Evolutionary conservation across 805 yeast species (phyloP), one percentile per base, ranked within the genome.

Genomic region (Candida krabiensis): DNA sequence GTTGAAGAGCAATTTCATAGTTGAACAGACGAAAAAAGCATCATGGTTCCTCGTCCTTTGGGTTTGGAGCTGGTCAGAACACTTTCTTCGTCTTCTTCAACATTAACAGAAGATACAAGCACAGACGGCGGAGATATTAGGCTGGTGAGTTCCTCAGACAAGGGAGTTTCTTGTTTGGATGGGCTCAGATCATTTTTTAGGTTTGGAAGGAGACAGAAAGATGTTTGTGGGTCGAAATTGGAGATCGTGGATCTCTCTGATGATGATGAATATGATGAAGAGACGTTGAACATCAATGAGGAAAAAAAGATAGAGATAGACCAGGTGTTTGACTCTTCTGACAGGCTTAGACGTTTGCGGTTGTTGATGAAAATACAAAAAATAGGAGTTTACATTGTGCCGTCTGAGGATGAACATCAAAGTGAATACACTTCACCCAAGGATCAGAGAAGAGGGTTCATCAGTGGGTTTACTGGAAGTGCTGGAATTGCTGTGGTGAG

Each of bases 401-500:
- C 71, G 2, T 81, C 95, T 28, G 96, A 88, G 58, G 99, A 91
- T 58, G 96, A 86, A 52, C 99, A 91, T 61, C 91, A 85, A 60
- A 80, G 90, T 19, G 99, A 91, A 64, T 90, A 90, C 53, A 91
- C 91, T 6, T 75, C 93, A 0, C 66, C 73, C 1, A 77, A 83
- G 11, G 98, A 91, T 60, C 86, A 83, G 57, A 77, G 96, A 50
- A 71, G 97, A 40, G 83, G 78, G 38, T 91, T 73, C 52, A 83
- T 91, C 19, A 75, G 90, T 5, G 97, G 89, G 0, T 91, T 91
- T 64, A 83, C 91, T 9, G 99, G 98, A 1, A 81, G 91, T 33
- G 95, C 97, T 2, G 99, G 98, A 17, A 68, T 87, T 16, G 97
- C 96, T 1, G 74, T 93, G n/a, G 73, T 91, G 14, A 81, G 96